Base-by-base conservation (phyloP, 2,329 filamentous ascomycete genomes). In the Phaeomoniella chlamydospora region DNA sequence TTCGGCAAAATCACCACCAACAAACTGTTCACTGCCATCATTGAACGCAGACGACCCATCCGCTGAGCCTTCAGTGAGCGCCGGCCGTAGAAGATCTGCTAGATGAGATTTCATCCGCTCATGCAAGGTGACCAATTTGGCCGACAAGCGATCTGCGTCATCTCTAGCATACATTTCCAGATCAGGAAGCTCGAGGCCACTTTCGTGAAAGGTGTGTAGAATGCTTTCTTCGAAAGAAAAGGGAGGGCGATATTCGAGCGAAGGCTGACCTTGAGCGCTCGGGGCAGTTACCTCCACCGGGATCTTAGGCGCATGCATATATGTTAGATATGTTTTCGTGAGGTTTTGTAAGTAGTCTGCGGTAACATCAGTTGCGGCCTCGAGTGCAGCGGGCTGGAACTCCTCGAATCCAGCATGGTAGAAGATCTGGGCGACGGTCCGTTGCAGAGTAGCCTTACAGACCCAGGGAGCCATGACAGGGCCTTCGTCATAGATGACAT, bases 351-450 rank as follows among this genome's bases (percentile, higher is more conserved):
- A 94, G 53, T 88, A 98, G 47, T 92, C 83, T 3, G 77, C 77
- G 1, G 87, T 86, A 36, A 94, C 74, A 47, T 94, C 86, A 0
- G 90, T 94, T 26, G 93, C 74, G 1, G 83, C 74, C 46, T 98
- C 90, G 18, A 98, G 65, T 17, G 90, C 88, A 29, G 87, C 93
- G 11, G 90, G 90, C 53, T 98, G 90, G 43, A 92, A 83, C 53
- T 98, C 90, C 57, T 98, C 90, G 45, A 96, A 98, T 0, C 90
- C 90, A 29, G 86, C 82, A 53, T 94, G 85, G 52, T 94, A 98
- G 49, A 94, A 88, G 32, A 98, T 76, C 58, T 96, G 93, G 39
- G 81, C 87, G 13, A 96, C 81, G 10, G 87, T 90, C 39, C 90
- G 78, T 56, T 93, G 86, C 45, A 98, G 59, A 2, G 87, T 84